Conservation (phyloP, 2,329 filamentous ascomycete genomes). For the Fusarium papillatum region DNA sequence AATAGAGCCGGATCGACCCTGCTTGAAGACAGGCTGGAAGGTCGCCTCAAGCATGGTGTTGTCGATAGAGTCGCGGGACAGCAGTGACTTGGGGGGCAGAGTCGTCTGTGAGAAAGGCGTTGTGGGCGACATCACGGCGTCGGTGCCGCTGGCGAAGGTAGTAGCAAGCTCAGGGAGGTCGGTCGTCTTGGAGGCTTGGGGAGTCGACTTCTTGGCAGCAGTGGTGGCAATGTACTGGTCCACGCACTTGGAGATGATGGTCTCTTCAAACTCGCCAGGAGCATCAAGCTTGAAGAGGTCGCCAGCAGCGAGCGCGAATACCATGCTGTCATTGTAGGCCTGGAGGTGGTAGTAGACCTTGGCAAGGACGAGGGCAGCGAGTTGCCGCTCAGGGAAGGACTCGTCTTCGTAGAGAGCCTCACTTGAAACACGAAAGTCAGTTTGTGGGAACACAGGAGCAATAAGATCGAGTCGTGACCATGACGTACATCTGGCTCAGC, state of each 20-base stretch:
- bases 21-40: constrained; percentile 66
- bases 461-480: constrained; percentile 2
- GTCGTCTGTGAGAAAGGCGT: constrained; percentile 96
- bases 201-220: constrained; percentile 62
- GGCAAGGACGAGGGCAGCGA: constrained; percentile 93
- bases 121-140: constrained; percentile 88
- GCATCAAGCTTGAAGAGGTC: constrained; percentile 95
- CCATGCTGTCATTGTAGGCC: constrained; percentile 99
- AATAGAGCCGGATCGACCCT: constrained; percentile 69
- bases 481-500: constrained; percentile 87
- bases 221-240: constrained; percentile 94
- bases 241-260: constrained; percentile 97
- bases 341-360: constrained; percentile 99
- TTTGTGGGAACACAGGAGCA: constrained; percentile 8
- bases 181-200: constrained; percentile 57
- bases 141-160: constrained; percentile 79
- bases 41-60: constrained; percentile 73
- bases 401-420: constrained; percentile 99
- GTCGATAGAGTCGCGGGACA: constrained; percentile 84
- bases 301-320: constrained; percentile 94
- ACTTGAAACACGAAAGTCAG: constrained; percentile 61
- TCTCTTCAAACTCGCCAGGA: constrained; percentile 97
- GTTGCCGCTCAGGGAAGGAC: constrained; percentile 90
- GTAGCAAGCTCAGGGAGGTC: constrained; percentile 81
- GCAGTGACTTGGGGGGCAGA: constrained; percentile 91